A percentile compares a stretch with the other conserved stretches of the same genome.
These are phyloP conservation scores for Bjerkandera adusta DNA, from an alignment of 1,284 basidiomycete genomes.

Conservation along the genomic window DNA sequence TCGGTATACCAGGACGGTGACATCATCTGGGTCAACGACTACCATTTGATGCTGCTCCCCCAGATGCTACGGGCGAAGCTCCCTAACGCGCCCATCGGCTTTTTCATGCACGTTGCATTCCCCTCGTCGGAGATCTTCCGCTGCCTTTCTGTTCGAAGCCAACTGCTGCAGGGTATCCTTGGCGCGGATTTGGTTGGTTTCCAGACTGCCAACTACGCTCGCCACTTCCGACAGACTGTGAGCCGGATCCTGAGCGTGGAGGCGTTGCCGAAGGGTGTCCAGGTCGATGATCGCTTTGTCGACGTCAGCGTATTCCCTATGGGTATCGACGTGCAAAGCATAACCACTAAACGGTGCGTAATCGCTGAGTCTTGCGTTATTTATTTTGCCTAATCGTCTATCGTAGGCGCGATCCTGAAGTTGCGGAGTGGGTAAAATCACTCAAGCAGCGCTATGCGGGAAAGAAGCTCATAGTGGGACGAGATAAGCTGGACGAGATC, in stretches of 20 bases:
- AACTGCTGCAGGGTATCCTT: constrained; percentile 71
- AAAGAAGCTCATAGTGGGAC: constrained; percentile 83
- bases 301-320: constrained; percentile 88
- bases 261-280: constrained; percentile 82
- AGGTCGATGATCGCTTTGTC: constrained; percentile 64
- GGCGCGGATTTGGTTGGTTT: constrained; percentile 77
- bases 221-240: constrained; percentile 83
- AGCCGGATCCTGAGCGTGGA: constrained; percentile 79
- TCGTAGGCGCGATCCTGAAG: constrained; percentile 69
- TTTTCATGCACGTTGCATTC: constrained; percentile 90
- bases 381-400: not conserved
- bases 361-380: not conserved
- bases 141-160: constrained; percentile 69
- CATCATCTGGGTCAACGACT: constrained; percentile 85
- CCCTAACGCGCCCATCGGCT: constrained; percentile 74
- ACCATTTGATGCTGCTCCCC: constrained; percentile 85
- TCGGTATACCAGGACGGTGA: constrained; percentile 78
- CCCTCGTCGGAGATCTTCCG: constrained; percentile 88
- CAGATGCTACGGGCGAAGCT: constrained; percentile 63
- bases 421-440: constrained; percentile 77
- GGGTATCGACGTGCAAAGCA: constrained; percentile 79
- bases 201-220: constrained; percentile 80
- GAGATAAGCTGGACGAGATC: constrained; percentile 87
- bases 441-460: constrained; percentile 79
- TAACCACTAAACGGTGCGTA: constrained; percentile 68